Conservation (phyloP, 2,329 filamentous ascomycete species). For the Botrytis paeoniae region DNA sequence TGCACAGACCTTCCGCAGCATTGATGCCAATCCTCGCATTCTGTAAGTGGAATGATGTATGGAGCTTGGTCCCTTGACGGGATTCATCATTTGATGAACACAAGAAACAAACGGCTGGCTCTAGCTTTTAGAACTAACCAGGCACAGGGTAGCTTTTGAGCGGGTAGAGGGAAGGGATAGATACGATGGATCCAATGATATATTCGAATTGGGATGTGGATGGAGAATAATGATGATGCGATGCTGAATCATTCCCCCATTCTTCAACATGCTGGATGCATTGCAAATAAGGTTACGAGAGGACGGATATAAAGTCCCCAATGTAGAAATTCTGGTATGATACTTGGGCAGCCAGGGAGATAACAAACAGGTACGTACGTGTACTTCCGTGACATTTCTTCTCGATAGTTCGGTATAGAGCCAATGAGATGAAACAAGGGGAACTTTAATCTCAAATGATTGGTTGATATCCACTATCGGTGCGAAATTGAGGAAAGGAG, state of each 20-base stretch:
- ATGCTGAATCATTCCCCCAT: neutral
- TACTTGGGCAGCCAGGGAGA: neutral
- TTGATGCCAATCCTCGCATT: neutral
- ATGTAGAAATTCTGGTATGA: neutral
- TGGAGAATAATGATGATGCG: neutral
- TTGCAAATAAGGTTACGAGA: neutral
- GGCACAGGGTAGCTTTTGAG: neutral
- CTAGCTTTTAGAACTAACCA: neutral
- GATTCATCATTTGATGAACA: neutral
- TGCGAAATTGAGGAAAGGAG: neutral
- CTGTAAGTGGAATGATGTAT: neutral
- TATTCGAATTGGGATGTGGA: neutral
- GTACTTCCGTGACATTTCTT: neutral
- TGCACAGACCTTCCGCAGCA: neutral
- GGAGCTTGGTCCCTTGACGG: neutral
- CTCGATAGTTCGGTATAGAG: neutral
- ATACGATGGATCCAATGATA: neutral
- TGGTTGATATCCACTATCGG: neutral
- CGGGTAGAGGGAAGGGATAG: neutral
- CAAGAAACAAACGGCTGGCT: neutral
- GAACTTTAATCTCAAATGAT: neutral
- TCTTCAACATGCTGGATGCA: neutral
- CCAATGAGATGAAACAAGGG: neutral
- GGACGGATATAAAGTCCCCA: neutral
- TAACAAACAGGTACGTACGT: neutral